phyloP scores from a whole-genome alignment of 805 yeast genomes.

The Schizosaccharomyces cryophilus region DNA sequence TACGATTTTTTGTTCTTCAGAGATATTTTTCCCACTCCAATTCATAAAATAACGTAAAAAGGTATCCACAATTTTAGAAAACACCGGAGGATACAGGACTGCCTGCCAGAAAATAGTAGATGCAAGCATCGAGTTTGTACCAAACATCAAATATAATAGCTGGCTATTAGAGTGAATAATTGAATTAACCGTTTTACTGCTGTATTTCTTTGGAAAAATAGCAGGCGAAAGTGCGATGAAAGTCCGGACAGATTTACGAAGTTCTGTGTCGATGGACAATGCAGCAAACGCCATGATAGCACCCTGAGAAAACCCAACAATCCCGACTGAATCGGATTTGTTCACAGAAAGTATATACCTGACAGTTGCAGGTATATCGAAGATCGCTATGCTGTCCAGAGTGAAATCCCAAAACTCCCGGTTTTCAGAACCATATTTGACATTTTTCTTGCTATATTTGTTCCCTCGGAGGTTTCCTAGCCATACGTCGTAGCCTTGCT shows the following conservation, averaged over 20 bases:
- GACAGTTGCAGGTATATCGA: conserved; percentile 67
- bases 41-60: conserved; percentile 45
- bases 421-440: conserved; percentile 19
- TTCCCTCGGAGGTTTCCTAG: conserved; percentile 82
- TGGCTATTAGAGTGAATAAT: conserved; percentile 56
- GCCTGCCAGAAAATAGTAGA: conserved; percentile 59
- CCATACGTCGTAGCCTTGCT: conserved; percentile 63
- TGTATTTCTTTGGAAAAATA: conserved; percentile 68
- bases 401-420: conserved; percentile 68
- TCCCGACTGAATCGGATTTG: conserved; percentile 24
- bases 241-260: conserved; percentile 28
- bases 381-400: conserved; percentile 72
- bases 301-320: conserved; percentile 83
- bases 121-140: conserved; percentile 48
- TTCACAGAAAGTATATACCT: conserved; percentile 41
- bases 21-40: conserved; percentile 58
- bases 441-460: conserved; percentile 69
- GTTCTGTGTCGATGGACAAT: conserved; percentile 34
- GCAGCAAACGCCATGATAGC: conserved; percentile 82
- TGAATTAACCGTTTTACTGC: conserved; percentile 49
- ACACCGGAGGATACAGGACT: conserved; percentile 41
- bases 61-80: conserved; percentile 42
- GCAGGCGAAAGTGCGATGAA: conserved; percentile 86
- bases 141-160: conserved; percentile 45
- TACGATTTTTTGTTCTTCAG: conserved; percentile 46